Percentiles rank a stretch among this genome's conserved stretches.
Conservation (phyloP, 495 filamentous ascomycete genomes). For the Lasiosphaeria ovina region DNA sequence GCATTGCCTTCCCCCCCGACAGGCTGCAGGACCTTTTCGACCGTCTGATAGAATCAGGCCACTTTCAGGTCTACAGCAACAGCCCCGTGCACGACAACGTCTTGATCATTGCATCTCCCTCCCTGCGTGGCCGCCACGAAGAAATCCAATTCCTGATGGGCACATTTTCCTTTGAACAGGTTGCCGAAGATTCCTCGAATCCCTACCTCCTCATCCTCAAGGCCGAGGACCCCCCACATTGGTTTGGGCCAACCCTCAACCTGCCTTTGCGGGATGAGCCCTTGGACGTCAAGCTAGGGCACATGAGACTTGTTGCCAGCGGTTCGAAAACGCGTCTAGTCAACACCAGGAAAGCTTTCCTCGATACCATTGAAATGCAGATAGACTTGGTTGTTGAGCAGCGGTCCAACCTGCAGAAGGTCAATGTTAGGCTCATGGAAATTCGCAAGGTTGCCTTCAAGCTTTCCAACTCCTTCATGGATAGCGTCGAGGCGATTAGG, state of each 20-base stretch:
- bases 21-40: slow-evolving; percentile 73
- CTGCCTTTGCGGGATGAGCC: slow-evolving; percentile 71
- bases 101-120: slow-evolving; percentile 80
- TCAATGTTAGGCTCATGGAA: slow-evolving; percentile 86
- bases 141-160: slow-evolving; percentile 83
- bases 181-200: slow-evolving; percentile 65
- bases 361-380: slow-evolving; percentile 72
- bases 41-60: slow-evolving; percentile 76
- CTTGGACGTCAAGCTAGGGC: slow-evolving; percentile 80
- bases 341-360: slow-evolving; percentile 73
- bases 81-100: slow-evolving; percentile 69
- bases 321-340: slow-evolving; percentile 76
- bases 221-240: slow-evolving; percentile 73
- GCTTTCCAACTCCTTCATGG: slow-evolving; percentile 98
- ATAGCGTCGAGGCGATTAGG: slow-evolving; percentile 89
- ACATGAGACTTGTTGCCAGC: slow-evolving; percentile 85
- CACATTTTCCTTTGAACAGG: slow-evolving; percentile 81
- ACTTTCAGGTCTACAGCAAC: slow-evolving; percentile 74
- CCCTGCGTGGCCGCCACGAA: slow-evolving; percentile 66
- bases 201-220: slow-evolving; percentile 85
- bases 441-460: slow-evolving; percentile 96
- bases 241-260: slow-evolving; percentile 76
- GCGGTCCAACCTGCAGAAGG: slow-evolving; percentile 86
- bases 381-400: slow-evolving; percentile 88
- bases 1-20: slow-evolving; percentile 65